Base-by-base conservation (phyloP, 2,329 filamentous ascomycete genomes). In the Phoma sp. region DNA sequence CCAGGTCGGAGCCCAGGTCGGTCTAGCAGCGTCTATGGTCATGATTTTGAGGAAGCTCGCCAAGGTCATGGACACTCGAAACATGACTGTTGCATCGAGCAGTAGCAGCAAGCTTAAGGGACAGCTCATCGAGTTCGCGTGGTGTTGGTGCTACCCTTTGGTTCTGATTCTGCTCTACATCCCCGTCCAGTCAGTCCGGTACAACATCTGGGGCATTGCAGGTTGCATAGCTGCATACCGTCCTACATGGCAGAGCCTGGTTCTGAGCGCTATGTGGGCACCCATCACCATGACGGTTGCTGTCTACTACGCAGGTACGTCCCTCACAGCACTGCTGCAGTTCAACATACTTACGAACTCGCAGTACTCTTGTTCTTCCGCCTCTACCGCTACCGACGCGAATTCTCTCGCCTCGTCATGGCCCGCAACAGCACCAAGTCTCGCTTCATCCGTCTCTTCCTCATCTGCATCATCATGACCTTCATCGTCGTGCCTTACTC, bases 21-120 rank as follows among this genome's bases (percentile, higher is more conserved):
- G 81, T 1, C 71, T 85, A 15, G 76, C 83, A 3, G 81, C 82
- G 8, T 77, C 81, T 6, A 67, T 86, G 8, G 73, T 80, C 22
- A 85, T 86, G 66, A 83, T 90, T 44, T 82, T 88, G 55, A 80
- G 84, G 43, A 82, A 80, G 41, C 79, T 90, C 15, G 84, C 85
- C 12, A 75, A 73, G 19, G 85, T 87, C 31, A 78, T 90, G 71
- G 81, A 89, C 65, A 85, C 84, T 0, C 77, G 85, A 6, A 80
- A 82, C 29, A 78, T 82, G 0, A 78, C 78, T 1, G 68, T 88
- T 22, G 75, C 80, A 15, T 80, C 81, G 4, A 84, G 77, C 51
- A 77, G 75, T 45, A 74, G 73, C 8, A 80, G 82, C 64, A 81
- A 77, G 55, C 73, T 78, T 51, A 76, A 77, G 45, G 79, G 79